Percentiles rank a stretch among this genome's conserved stretches.
Evolutionary conservation across 2,329 filamentous ascomycete genomes (phyloP).

Genomic region (Kalaharituber pfeilii): DNA sequence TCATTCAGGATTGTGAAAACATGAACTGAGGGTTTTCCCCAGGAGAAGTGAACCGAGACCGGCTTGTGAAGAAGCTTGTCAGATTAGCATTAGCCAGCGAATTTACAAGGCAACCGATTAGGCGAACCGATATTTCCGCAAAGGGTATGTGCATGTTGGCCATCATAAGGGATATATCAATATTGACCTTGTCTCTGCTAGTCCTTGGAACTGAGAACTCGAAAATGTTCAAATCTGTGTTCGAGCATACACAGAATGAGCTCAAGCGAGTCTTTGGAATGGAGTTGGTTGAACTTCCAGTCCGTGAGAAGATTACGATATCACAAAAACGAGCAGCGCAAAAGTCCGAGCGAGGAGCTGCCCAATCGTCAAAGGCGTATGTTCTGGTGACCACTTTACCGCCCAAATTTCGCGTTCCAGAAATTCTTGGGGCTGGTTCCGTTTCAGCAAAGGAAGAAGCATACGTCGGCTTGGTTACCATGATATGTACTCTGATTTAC

Average conservation of each 20-base stretch:
- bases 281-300: conserved; percentile 70
- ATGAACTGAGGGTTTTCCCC: too few relatives aligned
- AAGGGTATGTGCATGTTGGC: conserved; percentile 41
- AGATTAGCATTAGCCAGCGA: conserved; percentile 51
- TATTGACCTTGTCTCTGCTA: conserved; percentile 22
- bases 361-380: conserved; percentile 49
- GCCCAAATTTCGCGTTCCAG: conserved; percentile 43
- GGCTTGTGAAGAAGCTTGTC: conserved; percentile 47
- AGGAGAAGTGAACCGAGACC: conserved; percentile 11
- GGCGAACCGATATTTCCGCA: conserved; percentile 44
- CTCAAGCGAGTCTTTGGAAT: conserved; percentile 69
- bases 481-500: conserved; percentile 59
- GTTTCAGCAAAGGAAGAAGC: conserved; percentile 57
- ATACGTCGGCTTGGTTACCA: conserved; percentile 65
- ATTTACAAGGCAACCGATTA: conserved; percentile 42
- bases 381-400: conserved; percentile 61
- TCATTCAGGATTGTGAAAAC: neutral
- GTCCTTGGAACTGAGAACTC: conserved; percentile 51
- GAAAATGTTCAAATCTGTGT: conserved; percentile 57
- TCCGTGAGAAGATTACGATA: conserved; percentile 62
- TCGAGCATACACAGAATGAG: conserved; percentile 55
- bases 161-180: neutral
- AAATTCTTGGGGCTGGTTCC: conserved; percentile 37
- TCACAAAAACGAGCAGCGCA: conserved; percentile 24
- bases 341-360: conserved; percentile 20